Evolutionary conservation across 2,329 filamentous ascomycete species (phyloP).

Genomic region (Ophiostoma novo-ulmi): DNA sequence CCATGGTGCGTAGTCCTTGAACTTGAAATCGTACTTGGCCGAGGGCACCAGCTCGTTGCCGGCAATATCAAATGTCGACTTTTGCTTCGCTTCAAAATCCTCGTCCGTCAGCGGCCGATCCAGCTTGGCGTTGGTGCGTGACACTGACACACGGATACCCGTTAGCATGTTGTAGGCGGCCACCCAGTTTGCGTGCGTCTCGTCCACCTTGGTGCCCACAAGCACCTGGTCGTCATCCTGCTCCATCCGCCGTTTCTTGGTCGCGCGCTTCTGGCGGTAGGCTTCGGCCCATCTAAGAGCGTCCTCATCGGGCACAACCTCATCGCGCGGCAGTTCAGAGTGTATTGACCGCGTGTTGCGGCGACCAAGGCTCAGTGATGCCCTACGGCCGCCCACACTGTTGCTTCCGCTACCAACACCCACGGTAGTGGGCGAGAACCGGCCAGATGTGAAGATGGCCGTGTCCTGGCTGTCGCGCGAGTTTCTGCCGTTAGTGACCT

Average conservation of each 20-base stretch:
- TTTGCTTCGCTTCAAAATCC: constrained; percentile 91
- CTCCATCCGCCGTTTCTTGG: constrained; percentile 75
- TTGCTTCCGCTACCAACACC: constrained; percentile 48
- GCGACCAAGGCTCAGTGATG: constrained; percentile 77
- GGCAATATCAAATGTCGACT: constrained; percentile 98
- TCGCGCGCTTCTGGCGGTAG: constrained; percentile 84
- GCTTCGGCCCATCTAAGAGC: constrained; percentile 88
- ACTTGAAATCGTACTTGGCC: constrained; percentile 99
- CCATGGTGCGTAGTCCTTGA: constrained; percentile 99
- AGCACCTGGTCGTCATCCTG: constrained; percentile 89
- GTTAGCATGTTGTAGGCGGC: constrained; percentile 99
- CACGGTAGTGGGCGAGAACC: constrained; percentile 66
- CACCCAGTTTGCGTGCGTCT: constrained; percentile 94
- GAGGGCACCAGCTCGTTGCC: constrained; percentile 96
- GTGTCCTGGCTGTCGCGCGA: constrained; percentile 69
- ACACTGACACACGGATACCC: constrained; percentile 94
- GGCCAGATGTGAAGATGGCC: constrained; percentile 58
- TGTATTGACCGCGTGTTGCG: constrained; percentile 79
- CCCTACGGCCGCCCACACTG: constrained; percentile 53
- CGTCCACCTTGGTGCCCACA: constrained; percentile 95
- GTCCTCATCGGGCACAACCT: constrained; percentile 81
- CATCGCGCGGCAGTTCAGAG: constrained; percentile 78
- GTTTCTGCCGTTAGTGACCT: constrained; percentile 52
- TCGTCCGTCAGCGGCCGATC: constrained; percentile 83
- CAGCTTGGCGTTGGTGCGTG: constrained; percentile 92